These are phyloP conservation scores for Pistacia integerrima DNA, from an alignment of 345 rosid species.

Conservation along the genomic window DNA sequence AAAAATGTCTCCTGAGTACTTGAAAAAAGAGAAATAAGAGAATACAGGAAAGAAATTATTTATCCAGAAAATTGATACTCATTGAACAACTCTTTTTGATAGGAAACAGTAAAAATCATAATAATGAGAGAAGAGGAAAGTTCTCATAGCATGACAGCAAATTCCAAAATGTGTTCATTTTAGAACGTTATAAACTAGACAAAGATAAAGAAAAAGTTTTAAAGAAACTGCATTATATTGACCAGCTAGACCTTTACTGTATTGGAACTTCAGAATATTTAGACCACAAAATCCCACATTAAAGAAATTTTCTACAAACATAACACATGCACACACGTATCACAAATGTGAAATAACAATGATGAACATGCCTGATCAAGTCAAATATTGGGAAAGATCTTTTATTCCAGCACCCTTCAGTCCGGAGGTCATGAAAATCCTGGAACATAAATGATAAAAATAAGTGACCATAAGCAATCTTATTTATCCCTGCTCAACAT, in stretches of 20 bases:
- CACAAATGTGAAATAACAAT: not conserved
- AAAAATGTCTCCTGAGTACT: not conserved
- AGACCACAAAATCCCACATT: conserved; percentile 1
- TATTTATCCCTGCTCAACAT: conserved; percentile 1
- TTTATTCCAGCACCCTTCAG: conserved; percentile 85
- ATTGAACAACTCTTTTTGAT: not conserved
- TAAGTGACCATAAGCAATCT: conserved; percentile 9
- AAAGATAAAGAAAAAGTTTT: not conserved
- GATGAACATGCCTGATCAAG: conserved; percentile 59
- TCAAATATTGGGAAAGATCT: conserved; percentile 64
- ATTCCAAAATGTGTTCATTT: not conserved
- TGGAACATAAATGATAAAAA: conserved; percentile 32
- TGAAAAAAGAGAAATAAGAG: not conserved
- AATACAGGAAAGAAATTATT: not conserved
- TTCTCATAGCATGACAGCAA: not conserved
- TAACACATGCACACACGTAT: not conserved
- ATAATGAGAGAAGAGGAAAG: no score
- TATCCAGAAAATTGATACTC: not conserved
- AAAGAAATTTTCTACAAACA: not conserved
- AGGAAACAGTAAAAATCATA: no score
- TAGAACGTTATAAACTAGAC: conserved; percentile 3
- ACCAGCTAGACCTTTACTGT: not conserved
- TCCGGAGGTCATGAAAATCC: conserved; percentile 86
- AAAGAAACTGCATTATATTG: not conserved
- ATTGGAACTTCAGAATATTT: not conserved